Base-by-base conservation (phyloP, 345 rosid genomes). In the Pseudoturritis turrita region DNA sequence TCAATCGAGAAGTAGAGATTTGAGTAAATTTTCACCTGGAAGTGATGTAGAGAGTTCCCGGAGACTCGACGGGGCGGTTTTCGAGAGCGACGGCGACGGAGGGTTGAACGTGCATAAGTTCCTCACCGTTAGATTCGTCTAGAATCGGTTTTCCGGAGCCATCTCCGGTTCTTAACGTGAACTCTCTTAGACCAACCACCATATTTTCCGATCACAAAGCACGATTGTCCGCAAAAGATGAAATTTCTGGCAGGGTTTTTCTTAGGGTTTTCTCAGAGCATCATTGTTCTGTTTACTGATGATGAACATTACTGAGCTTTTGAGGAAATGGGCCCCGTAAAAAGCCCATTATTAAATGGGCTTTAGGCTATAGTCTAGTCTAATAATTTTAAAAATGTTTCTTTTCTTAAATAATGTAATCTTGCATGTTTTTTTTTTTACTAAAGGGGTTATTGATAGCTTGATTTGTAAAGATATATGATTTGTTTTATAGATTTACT, bases 41-140 rank as follows among this genome's bases (percentile, higher is more conserved):
- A 68, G 97, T 86, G 66, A 92, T 86, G 78, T 89, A 90, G 70
- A 92, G 98, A 70, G 96, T 96, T 65, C 99, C 99, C 10, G 82
- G 84, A 53, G 89, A 75, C 59, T 90, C 96, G 1, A 85, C 81
- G 47, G 87, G 28, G n/a, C 84, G 83, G 53, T 80, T 84, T 10
- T 83, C 91, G 19, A 96, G 75, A 57, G 72, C 98, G 35, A 96
- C 70, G 72, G 99, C 79, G 65, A 96, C 99, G 54, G 81, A 82
- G 9, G 89, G 73, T 68, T 84, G 91, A 50, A 87, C 86, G 70
- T 81, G 88, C 87, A 86, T 80, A 29, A 95, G 82, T 59, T 87
- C 97, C 84, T 92, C 99, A 12, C 92, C 97, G 77, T 78, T 82
- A 0, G 74, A 72, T 23, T 73, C 60, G 65, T 88, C 91, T 7